Evolutionary conservation across 495 filamentous ascomycete genomes (phyloP), one percentile per base, ranked within the genome.

Genomic region (Penicillium paxilli): DNA sequence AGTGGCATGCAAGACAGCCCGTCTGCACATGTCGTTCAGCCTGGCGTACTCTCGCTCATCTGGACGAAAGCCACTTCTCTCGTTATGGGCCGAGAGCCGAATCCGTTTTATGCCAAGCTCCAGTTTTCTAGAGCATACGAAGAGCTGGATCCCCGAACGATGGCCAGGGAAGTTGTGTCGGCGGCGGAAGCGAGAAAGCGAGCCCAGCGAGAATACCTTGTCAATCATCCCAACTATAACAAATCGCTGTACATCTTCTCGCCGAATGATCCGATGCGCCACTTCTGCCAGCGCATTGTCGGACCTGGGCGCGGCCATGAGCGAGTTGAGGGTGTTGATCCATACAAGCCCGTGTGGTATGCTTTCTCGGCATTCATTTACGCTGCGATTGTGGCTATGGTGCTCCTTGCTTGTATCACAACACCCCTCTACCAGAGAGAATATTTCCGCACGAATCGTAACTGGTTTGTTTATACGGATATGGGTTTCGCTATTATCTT

Each of bases 401-500:
- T 99, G 16, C 64, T 98, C 26, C 82, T 99, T 41, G 94, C 94
- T 28, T 98, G 94, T 63, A 76, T 97, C 50, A 96, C 93, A 9
- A 99, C 94, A 3, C 94, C 94, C 1, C 75, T 98, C 16, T 98
- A 92, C 64, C 94, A 98, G 62, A 87, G 87, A 65, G 78, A 90
- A 52, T 91, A 96, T 66, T 93, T 92, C 59, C 81, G 79, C 49
- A 80, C 76, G 12, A 78, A 78, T 53, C 90, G 88, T 62, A 92
- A 91, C 60, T 99, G 94, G 94, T 99, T 98, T 61, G 86, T 91
- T 8, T 96, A 88, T 75, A 87, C 89, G 7, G 94, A 99, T 70
- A 76, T 93, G 61, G 86, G 89, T 20, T 99, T 99, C 68, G 93
- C 93, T 19, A 73, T 85, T 8, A 65, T 98, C 20, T 99, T 99